A percentile compares a stretch with the other conserved stretches of the same genome.
Evolutionary conservation across 108 stramenopile genomes (phyloP).

Genomic region (Cyclostephanos tholiformis): DNA sequence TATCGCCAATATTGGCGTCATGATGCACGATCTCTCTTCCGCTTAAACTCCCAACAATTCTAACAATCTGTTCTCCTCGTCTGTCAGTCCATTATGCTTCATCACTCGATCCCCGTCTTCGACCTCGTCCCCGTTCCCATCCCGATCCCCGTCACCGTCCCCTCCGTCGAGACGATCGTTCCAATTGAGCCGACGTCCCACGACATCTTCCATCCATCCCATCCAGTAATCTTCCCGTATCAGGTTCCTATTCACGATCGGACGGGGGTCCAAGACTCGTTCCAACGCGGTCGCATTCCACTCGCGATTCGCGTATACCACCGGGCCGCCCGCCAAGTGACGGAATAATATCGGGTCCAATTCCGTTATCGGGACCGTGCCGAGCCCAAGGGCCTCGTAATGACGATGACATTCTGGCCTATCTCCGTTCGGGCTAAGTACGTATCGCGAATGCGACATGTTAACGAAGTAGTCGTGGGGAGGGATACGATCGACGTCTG

Average conservation of each 20-base stretch:
- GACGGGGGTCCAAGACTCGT: not conserved
- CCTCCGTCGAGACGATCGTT: not conserved
- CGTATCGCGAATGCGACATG: slow-evolving; percentile 16
- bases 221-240: slow-evolving; percentile 43
- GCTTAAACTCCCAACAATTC: not conserved
- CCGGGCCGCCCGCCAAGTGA: slow-evolving; percentile 10
- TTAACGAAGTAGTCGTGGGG: not conserved
- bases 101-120: not conserved
- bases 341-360: slow-evolving; percentile 8
- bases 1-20: no score
- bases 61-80: not conserved
- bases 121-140: no score
- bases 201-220: not conserved
- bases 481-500: not conserved
- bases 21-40: no score
- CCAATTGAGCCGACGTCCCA: not conserved
- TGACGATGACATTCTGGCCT: slow-evolving; percentile 31
- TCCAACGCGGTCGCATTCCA: slow-evolving; percentile 12
- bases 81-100: not conserved
- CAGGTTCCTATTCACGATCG: slow-evolving; percentile 39
- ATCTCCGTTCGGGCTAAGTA: slow-evolving; percentile 19
- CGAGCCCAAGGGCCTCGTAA: slow-evolving; percentile 24
- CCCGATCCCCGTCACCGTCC: not conserved
- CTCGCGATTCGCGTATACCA: slow-evolving; percentile 2
- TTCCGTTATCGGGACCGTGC: slow-evolving; percentile 27